These are phyloP conservation scores for Cymbidium sinense DNA, from an alignment of 106 monocot species.

Conservation along the genomic window DNA sequence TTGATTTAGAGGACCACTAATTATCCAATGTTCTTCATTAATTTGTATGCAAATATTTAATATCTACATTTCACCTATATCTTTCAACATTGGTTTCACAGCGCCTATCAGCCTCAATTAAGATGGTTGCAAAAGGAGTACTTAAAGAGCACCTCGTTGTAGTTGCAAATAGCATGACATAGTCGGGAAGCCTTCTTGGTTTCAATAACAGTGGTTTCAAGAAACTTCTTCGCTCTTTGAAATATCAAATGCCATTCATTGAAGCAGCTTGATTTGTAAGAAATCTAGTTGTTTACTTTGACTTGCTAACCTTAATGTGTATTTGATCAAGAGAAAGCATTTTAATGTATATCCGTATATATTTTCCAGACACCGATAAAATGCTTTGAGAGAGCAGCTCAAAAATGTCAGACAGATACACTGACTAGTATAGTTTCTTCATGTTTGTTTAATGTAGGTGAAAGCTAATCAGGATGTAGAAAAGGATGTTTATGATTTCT, in stretches of 20 bases:
- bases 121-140: conserved; percentile 58
- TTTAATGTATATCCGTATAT: not conserved
- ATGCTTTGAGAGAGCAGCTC: conserved; percentile 83
- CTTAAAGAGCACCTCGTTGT: conserved; percentile 76
- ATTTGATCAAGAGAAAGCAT: conserved; percentile 1
- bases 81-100: conserved; percentile 21
- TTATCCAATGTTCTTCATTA: not conserved
- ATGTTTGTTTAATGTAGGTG: conserved; percentile 32
- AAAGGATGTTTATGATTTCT: conserved; percentile 67
- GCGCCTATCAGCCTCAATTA: conserved; percentile 66
- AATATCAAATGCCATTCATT: conserved; percentile 88
- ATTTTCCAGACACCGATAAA: conserved; percentile 77
- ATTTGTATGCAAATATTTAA: not conserved
- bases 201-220: conserved; percentile 78
- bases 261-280: conserved; percentile 86
- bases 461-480: conserved; percentile 31
- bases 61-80: not conserved
- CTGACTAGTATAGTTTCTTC: conserved; percentile 72
- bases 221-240: conserved; percentile 60
- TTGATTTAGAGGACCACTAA: not conserved
- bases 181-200: conserved; percentile 71
- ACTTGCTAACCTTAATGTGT: not conserved
- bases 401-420: conserved; percentile 69
- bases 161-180: conserved; percentile 76
- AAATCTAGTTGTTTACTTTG: not conserved